Evolutionary conservation across 768 basidiomycete genomes (phyloP).

Genomic region (Galerina marginata): DNA sequence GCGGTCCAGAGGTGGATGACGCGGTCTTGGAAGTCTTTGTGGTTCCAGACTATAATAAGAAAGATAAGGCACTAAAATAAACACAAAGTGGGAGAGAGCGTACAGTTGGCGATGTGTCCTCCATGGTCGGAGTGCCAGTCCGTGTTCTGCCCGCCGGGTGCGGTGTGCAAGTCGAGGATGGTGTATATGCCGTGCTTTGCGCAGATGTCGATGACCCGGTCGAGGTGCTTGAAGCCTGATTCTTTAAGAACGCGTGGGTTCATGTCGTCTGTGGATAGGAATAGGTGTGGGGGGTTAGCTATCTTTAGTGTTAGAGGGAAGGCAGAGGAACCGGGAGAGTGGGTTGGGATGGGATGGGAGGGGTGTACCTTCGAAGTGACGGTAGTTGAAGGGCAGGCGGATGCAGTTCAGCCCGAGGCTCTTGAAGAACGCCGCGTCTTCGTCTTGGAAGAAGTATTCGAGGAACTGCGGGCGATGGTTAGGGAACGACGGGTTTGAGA

Average conservation of each 20-base stretch:
- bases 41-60: slow-evolving; percentile 65
- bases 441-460: slow-evolving; percentile 82
- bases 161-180: slow-evolving; percentile 81
- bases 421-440: slow-evolving; percentile 79
- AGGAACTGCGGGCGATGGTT: slow-evolving; percentile 57
- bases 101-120: slow-evolving; percentile 67
- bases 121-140: slow-evolving; percentile 85
- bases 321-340: background rate
- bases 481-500: background rate
- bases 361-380: slow-evolving; percentile 65
- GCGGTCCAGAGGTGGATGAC: slow-evolving; percentile 78
- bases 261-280: slow-evolving; percentile 55
- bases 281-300: slow-evolving; percentile 14
- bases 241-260: slow-evolving; percentile 79
- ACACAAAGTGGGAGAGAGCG: no score
- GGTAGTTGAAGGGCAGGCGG: slow-evolving; percentile 76
- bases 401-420: slow-evolving; percentile 82
- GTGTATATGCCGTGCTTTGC: slow-evolving; percentile 80
- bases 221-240: slow-evolving; percentile 81
- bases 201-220: slow-evolving; percentile 79
- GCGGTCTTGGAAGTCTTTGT: slow-evolving; percentile 87
- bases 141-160: slow-evolving; percentile 74
- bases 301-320: background rate
- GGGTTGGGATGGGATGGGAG: background rate
- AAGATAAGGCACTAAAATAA: no score